Evolutionary conservation across 2,329 filamentous ascomycete genomes (phyloP), one percentile per base, ranked within the genome.

Genomic region (Arachnopeziza araneosa): DNA sequence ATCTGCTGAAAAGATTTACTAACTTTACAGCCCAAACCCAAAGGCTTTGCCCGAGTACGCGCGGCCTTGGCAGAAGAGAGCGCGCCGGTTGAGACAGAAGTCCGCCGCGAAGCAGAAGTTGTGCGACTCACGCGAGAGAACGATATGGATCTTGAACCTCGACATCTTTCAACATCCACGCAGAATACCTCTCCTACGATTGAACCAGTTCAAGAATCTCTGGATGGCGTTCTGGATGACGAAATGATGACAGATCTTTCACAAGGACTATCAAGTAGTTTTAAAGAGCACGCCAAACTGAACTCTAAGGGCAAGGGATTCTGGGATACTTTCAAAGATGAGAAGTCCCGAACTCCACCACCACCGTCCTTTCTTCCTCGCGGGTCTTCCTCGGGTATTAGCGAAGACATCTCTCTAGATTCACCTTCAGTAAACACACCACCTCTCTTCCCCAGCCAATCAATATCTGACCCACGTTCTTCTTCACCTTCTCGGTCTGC

Each of bases 121-220:
- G 91, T 99, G 64, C 90, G 91, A 55, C 95, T 97, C 75, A 93
- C 98, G 26, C 89, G 92, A 50, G 95, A 98, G 73, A 93, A 88
- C 68, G 93, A 97, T 69, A 82, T 87, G 64, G 84, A 86, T 54
- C 76, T 86, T 17, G 82, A 84, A 59, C 77, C 73, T 44, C 66
- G 73, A 69, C 77, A 66, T 73, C 75, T n/a, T 78, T 78, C 82
- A 67, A 67, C 76, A 0, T 78, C 77, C 23, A 87, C 86, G 2
- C 80, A 84, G 1, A 80, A 87, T 44, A 89, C 88, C 0, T 92
- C 89, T 8, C 90, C 90, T 0, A 86, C 77, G 53, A 73, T 91
- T 17, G 73, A 79, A 48, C 83, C 82, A n/a, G 79, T 82, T 1
- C 77, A 80, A 44, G 82, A 85, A 30, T 86, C 89, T 24, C 75